These are phyloP conservation scores for Heritiera fomes DNA, from an alignment of 345 rosid genomes.

Conservation along the genomic window DNA sequence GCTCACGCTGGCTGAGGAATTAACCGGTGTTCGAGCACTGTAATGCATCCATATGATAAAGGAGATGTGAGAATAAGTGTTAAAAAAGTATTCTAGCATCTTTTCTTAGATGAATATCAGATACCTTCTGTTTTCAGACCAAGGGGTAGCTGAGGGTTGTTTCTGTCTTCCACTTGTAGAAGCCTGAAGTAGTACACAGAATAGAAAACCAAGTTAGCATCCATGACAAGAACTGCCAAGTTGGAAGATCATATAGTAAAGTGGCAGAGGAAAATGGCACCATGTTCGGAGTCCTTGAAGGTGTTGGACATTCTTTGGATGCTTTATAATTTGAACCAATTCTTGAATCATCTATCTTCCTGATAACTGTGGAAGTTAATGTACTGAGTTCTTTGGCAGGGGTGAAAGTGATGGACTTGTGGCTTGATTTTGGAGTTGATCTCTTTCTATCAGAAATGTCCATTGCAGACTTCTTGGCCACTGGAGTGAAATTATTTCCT, in stretches of 20 bases:
- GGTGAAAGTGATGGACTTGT: slow-evolving; percentile 58
- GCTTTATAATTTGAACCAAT: slow-evolving; percentile 36
- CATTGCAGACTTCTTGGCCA: slow-evolving; percentile 30
- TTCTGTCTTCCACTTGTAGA: slow-evolving; percentile 34
- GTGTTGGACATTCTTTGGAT: slow-evolving; percentile 64
- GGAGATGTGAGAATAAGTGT: not conserved
- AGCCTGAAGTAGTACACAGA: slow-evolving; percentile 40
- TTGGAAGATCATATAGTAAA: not conserved
- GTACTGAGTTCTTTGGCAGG: slow-evolving; percentile 67
- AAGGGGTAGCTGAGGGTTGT: slow-evolving; percentile 54
- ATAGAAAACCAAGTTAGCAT: slow-evolving; percentile 15
- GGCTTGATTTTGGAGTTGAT: slow-evolving; percentile 57
- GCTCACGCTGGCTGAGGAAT: slow-evolving; percentile 45
- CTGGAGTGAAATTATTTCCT: slow-evolving; percentile 43
- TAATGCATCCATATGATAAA: slow-evolving; percentile 19
- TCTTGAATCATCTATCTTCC: slow-evolving; percentile 65
- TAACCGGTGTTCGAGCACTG: slow-evolving; percentile 51
- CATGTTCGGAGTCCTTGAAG: slow-evolving; percentile 59
- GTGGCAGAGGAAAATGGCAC: slow-evolving; percentile 30
- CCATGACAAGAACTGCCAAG: not conserved
- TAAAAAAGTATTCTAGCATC: not conserved
- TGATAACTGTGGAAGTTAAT: slow-evolving; percentile 55
- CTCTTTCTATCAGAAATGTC: slow-evolving; percentile 36
- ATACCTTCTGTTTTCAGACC: slow-evolving; percentile 58
- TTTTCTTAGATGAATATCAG: slow-evolving; percentile 7